Evolutionary conservation across 306 rosid species (phyloP).

Genomic region (Cotoneaster glaucophyllus): DNA sequence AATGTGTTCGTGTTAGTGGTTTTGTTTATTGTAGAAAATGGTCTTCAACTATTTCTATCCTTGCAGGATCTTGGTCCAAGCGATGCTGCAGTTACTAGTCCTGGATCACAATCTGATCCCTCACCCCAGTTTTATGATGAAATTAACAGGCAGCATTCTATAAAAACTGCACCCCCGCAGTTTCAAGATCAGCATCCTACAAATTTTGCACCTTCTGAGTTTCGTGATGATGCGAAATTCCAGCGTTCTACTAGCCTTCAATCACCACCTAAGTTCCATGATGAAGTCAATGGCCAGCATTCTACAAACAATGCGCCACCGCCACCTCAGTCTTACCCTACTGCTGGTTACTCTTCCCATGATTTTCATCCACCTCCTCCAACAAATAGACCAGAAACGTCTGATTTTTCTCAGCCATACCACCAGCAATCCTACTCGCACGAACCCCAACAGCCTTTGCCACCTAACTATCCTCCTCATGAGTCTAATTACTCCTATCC

Average conservation of each 20-base stretch:
- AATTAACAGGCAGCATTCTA: conserved; percentile 9
- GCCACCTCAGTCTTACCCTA: conserved; percentile 50
- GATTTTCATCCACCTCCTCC: conserved; percentile 58
- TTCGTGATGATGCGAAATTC: conserved; percentile 13
- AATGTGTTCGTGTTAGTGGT: not conserved
- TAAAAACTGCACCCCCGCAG: conserved; percentile 7
- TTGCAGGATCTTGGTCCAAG: conserved; percentile 60
- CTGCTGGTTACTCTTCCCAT: conserved; percentile 56
- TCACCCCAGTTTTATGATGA: conserved; percentile 24
- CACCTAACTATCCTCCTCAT: conserved; percentile 52
- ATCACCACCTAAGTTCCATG: conserved; percentile 44
- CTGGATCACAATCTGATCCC: conserved; percentile 46
- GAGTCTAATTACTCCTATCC: conserved; percentile 50
- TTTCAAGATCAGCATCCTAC: conserved; percentile 32
- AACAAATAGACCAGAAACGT: conserved; percentile 44
- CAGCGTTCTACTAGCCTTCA: conserved; percentile 33
- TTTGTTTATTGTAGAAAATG: not conserved
- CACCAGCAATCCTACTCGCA: conserved; percentile 59
- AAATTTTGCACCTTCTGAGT: conserved; percentile 12
- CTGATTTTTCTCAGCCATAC: conserved; percentile 56
- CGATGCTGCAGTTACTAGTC: conserved; percentile 35
- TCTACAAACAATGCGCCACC: conserved; percentile 38
- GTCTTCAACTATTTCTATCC: conserved; percentile 18
- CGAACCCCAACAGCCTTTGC: conserved; percentile 56
- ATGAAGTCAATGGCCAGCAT: conserved; percentile 39